Evolutionary conservation across 768 basidiomycete species (phyloP), one percentile per base, ranked within the genome.

Genomic region (Serendipita vermifera): DNA sequence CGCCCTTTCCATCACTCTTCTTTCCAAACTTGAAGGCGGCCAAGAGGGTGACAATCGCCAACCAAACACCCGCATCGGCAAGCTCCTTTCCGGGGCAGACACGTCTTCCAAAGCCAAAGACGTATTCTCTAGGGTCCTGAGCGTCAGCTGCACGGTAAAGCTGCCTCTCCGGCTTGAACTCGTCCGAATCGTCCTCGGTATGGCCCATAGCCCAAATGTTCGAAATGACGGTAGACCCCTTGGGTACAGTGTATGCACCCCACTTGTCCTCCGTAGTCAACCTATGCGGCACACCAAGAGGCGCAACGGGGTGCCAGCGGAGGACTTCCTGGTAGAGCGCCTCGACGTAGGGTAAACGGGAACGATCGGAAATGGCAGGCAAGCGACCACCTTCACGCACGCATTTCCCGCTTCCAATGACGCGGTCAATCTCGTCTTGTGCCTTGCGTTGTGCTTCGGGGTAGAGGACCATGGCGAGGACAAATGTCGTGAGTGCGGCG

Each of bases 71-170:
- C 3, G 68, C 60, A 53, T 78, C 75, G 2, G 76, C 79, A 54
- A 81, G 73, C 59, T 77, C 68, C 38, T 74, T 69, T 7, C 80
- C 79, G 4, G 79, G 78, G 60, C 80, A 82, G 41, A 70, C 62
- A 36, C 75, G 75, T 17, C 58, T 17, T 14, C 41, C 56, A 32
- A 38, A 46, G 29, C 53, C 59, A 38, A 46, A 36, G 3, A 31
- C 38, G 15, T 29, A 4, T 0, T 2, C 31, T 24, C 39, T 38
- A 40, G 55, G 55, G 29, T 56, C 55, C 9, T n/a, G 24, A 7
- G 40, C 40, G 40, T 11, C 13, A 9, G 9, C 14, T 43, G 9
- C 26, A 43, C 38, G 39, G 29, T 27, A 20, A 26, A 56, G 38
- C n/a, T 51, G 58, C 2, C 53, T 40, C 33, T 61, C 60, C 27